A percentile compares a stretch with the other conserved stretches of the same genome.
Conservation (phyloP, 179 eudicot species). For the Silene noctiflora region DNA sequence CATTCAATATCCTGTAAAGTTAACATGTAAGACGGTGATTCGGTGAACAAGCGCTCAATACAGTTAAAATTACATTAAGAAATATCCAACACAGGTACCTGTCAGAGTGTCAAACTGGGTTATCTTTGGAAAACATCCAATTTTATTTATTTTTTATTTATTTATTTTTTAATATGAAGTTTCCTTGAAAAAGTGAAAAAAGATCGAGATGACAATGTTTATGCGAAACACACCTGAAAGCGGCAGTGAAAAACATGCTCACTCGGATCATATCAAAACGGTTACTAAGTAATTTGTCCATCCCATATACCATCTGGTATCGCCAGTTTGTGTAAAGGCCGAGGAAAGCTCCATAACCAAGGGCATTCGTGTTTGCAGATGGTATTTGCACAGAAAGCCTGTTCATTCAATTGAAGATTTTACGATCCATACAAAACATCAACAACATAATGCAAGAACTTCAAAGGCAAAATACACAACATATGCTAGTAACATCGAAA, state of each 20-base stretch:
- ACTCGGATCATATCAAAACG: slow-evolving; percentile 74
- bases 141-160: too few relatives aligned
- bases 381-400: slow-evolving; percentile 76
- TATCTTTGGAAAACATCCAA: too few relatives aligned
- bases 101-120: too few relatives aligned
- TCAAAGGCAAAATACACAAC: too few relatives aligned
- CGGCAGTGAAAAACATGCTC: slow-evolving; percentile 55
- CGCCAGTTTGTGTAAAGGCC: slow-evolving; percentile 69
- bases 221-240: slow-evolving; percentile 51
- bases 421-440: background rate
- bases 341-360: slow-evolving; percentile 82
- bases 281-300: slow-evolving; percentile 49
- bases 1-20: slow-evolving; percentile 58
- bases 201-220: too few relatives aligned
- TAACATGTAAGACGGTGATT: background rate
- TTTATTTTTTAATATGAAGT: too few relatives aligned
- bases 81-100: too few relatives aligned
- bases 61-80: too few relatives aligned
- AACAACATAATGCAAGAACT: background rate
- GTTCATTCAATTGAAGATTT: background rate
- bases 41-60: too few relatives aligned
- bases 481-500: too few relatives aligned
- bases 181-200: too few relatives aligned
- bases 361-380: slow-evolving; percentile 59
- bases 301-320: slow-evolving; percentile 68